Evolutionary conservation across 2,329 filamentous ascomycete species (phyloP), one percentile per base, ranked within the genome.

Genomic region (Calonectria ilicicola): DNA sequence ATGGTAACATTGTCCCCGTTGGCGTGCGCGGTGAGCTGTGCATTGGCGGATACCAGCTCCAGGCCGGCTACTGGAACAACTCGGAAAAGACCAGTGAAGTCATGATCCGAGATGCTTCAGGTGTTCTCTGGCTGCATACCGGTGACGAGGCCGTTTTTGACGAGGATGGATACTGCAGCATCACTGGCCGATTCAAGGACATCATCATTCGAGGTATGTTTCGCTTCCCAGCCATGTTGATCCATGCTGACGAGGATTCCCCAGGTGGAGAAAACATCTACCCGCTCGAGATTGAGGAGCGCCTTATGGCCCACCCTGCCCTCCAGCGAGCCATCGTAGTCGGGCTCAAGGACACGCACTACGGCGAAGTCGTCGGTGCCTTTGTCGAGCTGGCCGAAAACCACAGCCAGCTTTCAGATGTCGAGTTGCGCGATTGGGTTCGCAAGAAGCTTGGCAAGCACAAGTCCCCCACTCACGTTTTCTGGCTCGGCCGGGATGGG

Each of bases 161-260:
- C 71, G 89, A 91, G 40, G 84, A 91, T 10, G 93, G 93, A 0
- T 94, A 94, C 80, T 94, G 93, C 76, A 88, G 86, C 8, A 95
- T 95, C 76, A 95, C 93, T 0, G 93, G 93, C 0, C 87, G 93
- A 23, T 94, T 94, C 84, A 95, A 95, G 84, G 93, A 95, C 72
- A 94, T 95, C 42, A 94, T 95, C 70, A 95, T 95, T 72, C 87
- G 93, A 78, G 93, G 91, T 87, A 78, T 66, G 84, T 42, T 64
- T 32, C 14, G 38, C 19, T 15, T 12, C 51, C 7, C 15, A 26
- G 10, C 38, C 42, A 1, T 67, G n/a, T 53, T 81, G 10, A 46
- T 19, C 56, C 35, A 21, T 51, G 42, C 78, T 81, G 51, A 83
- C 70, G 35, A 14, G n/a, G 21, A 26, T 60, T 46, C 32, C n/a